Evolutionary conservation across 345 rosid genomes (phyloP), one percentile per base, ranked within the genome.

Genomic region (Populus simonii): DNA sequence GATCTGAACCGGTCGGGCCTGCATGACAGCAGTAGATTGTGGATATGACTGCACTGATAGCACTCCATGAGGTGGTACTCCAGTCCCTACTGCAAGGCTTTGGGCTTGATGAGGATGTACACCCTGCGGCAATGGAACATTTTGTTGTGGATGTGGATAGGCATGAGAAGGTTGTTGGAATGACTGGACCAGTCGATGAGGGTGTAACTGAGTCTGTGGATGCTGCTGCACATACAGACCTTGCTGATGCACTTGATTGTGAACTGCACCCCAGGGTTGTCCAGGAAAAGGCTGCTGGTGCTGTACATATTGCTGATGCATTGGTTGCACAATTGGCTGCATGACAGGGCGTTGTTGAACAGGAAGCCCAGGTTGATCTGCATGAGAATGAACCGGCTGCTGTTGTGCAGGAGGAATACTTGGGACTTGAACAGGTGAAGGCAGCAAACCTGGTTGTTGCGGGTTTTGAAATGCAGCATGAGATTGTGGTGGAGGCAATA

Each of bases 201-300:
- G 89, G 17, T 70, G 83, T 31, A 82, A 70, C 35, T 86, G 90
- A 70, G 89, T 39, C 69, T 85, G 90, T 70, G 77, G 68, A 53
- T 84, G 87, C 74, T 68, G 92, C 68, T 85, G 91, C 36, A 63
- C 39, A 72, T 83, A 79, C 43, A 85, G 73, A 74, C 78, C 80
- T 53, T 86, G 91, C 79, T 82, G 89, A 68, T 79, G 65, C 20
- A 77, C 66, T 57, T 80, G 89, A 80, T 79, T 82, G 80, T 86
- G 90, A 79, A 63, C 72, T 65, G 79, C 68, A 31, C 82, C 87
- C 67, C 51, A 38, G 4, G 75, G 84, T 53, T 87, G 95, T 47
- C 87, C 89, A 53, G 86, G 74, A 67, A 83, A 85, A 57, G 88
- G 87, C 78, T 80, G 90, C 72, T 84, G 89, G 59, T 81, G 90